Conservation (phyloP, 2,329 filamentous ascomycete species). For the Arthrinium phaeospermum region DNA sequence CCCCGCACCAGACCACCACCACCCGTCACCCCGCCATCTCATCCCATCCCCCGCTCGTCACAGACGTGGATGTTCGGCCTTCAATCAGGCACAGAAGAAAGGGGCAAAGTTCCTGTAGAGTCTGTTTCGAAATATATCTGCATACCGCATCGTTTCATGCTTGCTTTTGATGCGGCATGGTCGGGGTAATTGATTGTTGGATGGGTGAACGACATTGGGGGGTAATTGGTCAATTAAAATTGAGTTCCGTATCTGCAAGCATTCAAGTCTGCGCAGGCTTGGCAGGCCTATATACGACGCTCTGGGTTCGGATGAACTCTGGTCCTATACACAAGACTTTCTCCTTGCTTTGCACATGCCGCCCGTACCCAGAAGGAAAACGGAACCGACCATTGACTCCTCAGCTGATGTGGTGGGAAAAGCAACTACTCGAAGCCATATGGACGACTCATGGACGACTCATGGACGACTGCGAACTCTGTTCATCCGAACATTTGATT, state of each 20-base stretch:
- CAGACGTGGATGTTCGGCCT: background rate
- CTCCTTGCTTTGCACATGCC: background rate
- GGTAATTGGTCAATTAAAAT: background rate
- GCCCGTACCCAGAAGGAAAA: background rate
- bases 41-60: background rate
- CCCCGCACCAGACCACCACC: background rate
- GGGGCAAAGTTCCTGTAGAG: background rate
- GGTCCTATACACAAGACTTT: background rate
- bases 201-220: background rate
- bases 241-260: background rate
- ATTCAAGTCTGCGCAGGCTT: background rate
- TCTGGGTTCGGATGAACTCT: background rate
- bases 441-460: no score
- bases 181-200: no score
- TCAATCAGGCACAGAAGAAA: background rate
- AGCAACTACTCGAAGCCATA: background rate
- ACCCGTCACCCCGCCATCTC: background rate
- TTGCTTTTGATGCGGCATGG: no score
- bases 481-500: background rate
- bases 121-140: no score
- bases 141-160: no score
- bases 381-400: background rate
- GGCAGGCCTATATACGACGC: background rate
- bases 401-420: background rate
- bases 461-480: background rate